Evolutionary conservation across 2,329 filamentous ascomycete genomes (phyloP).

Genomic region (Drechslerella coelobrocha): DNA sequence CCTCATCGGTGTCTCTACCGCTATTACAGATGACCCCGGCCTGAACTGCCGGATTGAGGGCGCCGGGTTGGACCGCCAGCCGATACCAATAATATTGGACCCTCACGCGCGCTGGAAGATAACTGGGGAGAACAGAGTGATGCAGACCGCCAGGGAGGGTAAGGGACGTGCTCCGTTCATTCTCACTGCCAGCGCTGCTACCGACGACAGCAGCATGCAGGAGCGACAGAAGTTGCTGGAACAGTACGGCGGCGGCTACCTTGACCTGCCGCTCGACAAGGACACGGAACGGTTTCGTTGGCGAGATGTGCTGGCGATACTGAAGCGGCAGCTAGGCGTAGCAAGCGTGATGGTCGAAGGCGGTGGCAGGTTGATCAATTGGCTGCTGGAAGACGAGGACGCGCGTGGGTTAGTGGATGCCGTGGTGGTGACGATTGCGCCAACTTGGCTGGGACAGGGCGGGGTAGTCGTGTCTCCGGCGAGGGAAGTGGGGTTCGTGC

Average conservation of each 20-base stretch:
- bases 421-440: slow-evolving; percentile 86
- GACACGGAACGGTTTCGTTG: slow-evolving; percentile 13
- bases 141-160: slow-evolving; percentile 69
- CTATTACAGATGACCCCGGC: slow-evolving; percentile 81
- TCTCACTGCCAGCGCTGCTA: slow-evolving; percentile 58
- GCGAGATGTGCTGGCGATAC: slow-evolving; percentile 54
- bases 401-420: slow-evolving; percentile 72
- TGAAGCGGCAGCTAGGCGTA: slow-evolving; percentile 59
- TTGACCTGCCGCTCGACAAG: slow-evolving; percentile 57
- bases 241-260: slow-evolving; percentile 64
- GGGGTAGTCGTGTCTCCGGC: slow-evolving; percentile 80
- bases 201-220: not conserved
- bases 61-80: slow-evolving; percentile 68
- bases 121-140: slow-evolving; percentile 67
- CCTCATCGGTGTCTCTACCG: slow-evolving; percentile 82
- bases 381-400: slow-evolving; percentile 68
- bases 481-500: slow-evolving; percentile 62
- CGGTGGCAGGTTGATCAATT: slow-evolving; percentile 81
- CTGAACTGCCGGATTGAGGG: slow-evolving; percentile 79
- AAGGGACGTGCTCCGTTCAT: slow-evolving; percentile 77
- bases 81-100: slow-evolving; percentile 82
- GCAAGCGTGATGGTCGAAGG: slow-evolving; percentile 91
- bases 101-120: slow-evolving; percentile 76
- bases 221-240: slow-evolving; percentile 59
- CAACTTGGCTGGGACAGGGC: slow-evolving; percentile 84